phyloP scores from a whole-genome alignment of 2,329 filamentous ascomycete species.

The Ophiostoma fasciatum region DNA sequence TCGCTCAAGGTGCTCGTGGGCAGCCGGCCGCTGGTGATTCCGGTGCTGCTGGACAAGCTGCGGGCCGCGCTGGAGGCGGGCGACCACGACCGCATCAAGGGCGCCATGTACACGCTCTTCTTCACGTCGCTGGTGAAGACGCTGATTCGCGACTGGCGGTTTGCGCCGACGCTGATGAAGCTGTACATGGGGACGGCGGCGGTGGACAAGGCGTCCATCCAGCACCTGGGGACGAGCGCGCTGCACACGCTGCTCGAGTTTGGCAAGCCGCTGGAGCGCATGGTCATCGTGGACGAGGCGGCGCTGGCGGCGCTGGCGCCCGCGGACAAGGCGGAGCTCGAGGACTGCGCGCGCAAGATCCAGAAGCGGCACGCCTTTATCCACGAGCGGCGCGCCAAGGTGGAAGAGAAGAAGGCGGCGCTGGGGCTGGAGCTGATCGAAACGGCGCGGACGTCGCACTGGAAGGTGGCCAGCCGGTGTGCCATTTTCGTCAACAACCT shows the following conservation, averaged over 20 bases:
- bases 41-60: conserved; percentile 66
- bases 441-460: conserved; percentile 67
- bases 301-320: conserved; percentile 61
- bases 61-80: conserved; percentile 62
- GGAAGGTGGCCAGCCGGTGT: conserved; percentile 88
- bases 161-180: conserved; percentile 76
- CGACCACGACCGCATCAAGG: conserved; percentile 87
- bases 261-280: conserved; percentile 72
- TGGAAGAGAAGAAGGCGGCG: conserved; percentile 70
- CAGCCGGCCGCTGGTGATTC: conserved; percentile 76
- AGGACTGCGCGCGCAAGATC: conserved; percentile 46
- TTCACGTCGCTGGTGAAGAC: conserved; percentile 83
- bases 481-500: conserved; percentile 83
- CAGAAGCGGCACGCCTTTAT: conserved; percentile 58
- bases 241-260: conserved; percentile 84
- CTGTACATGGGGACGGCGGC: conserved; percentile 80
- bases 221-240: conserved; percentile 68
- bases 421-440: conserved; percentile 72
- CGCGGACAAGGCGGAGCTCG: conserved; percentile 20
- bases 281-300: conserved; percentile 64
- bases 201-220: conserved; percentile 88
- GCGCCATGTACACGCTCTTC: conserved; percentile 77
- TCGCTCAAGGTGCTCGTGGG: conserved; percentile 85
- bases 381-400: conserved; percentile 54
- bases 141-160: conserved; percentile 83